Evolutionary conservation across 2,329 filamentous ascomycete species (phyloP).

Genomic region (Fusarium sp.): DNA sequence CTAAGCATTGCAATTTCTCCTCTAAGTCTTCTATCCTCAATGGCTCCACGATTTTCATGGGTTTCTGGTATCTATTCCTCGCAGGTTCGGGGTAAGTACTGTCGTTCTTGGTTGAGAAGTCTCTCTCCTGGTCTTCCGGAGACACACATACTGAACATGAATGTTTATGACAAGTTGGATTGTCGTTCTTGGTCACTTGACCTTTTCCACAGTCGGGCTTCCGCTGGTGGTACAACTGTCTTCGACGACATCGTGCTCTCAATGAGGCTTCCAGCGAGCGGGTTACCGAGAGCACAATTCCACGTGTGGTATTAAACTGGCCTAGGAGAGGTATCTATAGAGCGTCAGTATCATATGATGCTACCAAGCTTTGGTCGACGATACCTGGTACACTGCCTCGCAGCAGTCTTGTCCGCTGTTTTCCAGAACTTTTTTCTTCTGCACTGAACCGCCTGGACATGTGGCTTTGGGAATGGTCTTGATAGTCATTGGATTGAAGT

Average conservation of each 20-base stretch:
- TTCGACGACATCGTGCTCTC: constrained; percentile 1
- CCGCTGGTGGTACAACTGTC: constrained; percentile 4
- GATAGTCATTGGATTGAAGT: constrained; percentile 1
- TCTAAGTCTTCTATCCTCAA: constrained; percentile 9
- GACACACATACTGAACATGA: neutral
- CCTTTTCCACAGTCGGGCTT: constrained; percentile 4
- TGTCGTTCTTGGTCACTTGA: constrained; percentile 17
- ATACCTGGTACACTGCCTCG: constrained; percentile 15
- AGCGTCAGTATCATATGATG: neutral
- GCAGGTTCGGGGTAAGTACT: neutral
- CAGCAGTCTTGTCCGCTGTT: constrained; percentile 10
- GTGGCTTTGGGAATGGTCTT: neutral
- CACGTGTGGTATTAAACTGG: neutral
- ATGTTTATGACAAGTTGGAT: neutral
- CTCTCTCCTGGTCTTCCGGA: neutral
- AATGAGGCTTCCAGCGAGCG: neutral
- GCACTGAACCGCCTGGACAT: neutral
- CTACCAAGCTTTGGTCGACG: neutral
- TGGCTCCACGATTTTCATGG: neutral
- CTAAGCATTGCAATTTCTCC: constrained; percentile 8
- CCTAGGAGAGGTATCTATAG: neutral
- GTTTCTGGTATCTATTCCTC: constrained; percentile 13
- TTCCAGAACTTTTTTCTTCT: neutral
- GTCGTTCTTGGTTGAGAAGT: neutral
- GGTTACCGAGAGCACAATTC: neutral